phyloP scores from a whole-genome alignment of 257 asterid genomes.

The Vinca minor region DNA sequence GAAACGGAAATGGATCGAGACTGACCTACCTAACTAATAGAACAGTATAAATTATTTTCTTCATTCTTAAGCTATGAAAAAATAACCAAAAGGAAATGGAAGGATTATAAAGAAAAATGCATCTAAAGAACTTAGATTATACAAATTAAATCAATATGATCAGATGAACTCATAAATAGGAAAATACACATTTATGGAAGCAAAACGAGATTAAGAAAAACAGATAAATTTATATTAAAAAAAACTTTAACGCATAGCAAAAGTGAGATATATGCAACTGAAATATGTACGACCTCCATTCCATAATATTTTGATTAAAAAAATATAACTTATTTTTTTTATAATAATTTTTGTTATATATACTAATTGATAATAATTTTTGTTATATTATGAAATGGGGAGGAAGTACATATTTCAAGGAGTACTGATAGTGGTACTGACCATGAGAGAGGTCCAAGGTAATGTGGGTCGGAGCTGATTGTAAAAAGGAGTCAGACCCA shows the following conservation, averaged over 20 bases:
- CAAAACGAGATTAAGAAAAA: background rate
- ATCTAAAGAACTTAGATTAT: background rate
- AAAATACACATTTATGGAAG: background rate
- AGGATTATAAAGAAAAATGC: background rate
- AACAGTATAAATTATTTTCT: too few relatives aligned
- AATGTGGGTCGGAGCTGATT: slow-evolving; percentile 50
- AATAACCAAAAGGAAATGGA: too few relatives aligned
- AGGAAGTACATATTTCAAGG: too few relatives aligned
- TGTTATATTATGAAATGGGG: too few relatives aligned
- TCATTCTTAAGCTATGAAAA: too few relatives aligned
- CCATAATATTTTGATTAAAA: too few relatives aligned
- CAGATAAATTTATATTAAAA: background rate
- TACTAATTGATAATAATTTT: too few relatives aligned
- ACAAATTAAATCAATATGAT: background rate
- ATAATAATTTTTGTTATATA: too few relatives aligned
- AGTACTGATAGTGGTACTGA: slow-evolving; percentile 10
- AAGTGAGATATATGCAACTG: background rate
- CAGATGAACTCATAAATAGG: background rate
- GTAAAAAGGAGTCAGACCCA: slow-evolving; percentile 56
- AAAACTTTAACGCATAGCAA: background rate
- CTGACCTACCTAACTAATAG: too few relatives aligned
- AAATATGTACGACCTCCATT: too few relatives aligned
- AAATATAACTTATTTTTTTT: too few relatives aligned
- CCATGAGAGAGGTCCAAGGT: slow-evolving; percentile 90
- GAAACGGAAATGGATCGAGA: too few relatives aligned